phyloP scores from a whole-genome alignment of 768 basidiomycete genomes.

The Phlebiopsis flavidoalba region DNA sequence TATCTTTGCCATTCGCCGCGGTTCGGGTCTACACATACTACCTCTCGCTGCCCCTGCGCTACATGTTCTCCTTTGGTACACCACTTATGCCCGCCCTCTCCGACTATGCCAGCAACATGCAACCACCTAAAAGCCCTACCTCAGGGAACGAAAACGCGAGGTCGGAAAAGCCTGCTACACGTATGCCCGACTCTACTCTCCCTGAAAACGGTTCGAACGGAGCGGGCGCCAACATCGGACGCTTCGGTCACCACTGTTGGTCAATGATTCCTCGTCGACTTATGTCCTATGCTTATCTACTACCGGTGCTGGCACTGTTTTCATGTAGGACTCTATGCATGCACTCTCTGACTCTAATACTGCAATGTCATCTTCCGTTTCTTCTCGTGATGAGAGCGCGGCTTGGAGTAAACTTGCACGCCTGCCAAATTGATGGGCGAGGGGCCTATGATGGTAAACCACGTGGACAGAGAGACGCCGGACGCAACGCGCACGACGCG shows the following conservation, averaged over 20 bases:
- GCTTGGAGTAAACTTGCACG: slow-evolving; percentile 2
- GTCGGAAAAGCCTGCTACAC: slow-evolving; percentile 2
- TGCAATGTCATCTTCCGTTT: not conserved
- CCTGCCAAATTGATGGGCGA: slow-evolving; percentile 11
- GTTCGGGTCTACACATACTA: slow-evolving; percentile 28
- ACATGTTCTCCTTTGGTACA: slow-evolving; percentile 23
- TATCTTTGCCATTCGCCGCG: slow-evolving; percentile 26
- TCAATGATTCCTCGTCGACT: slow-evolving; percentile 38
- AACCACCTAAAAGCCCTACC: slow-evolving; percentile 8
- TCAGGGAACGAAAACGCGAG: slow-evolving; percentile 5
- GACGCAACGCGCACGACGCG: slow-evolving; percentile 28
- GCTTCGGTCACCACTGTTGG: slow-evolving; percentile 31
- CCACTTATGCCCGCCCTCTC: slow-evolving; percentile 14
- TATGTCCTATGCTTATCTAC: slow-evolving; percentile 36
- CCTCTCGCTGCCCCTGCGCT: slow-evolving; percentile 27
- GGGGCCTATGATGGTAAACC: not conserved
- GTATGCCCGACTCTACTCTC: slow-evolving; percentile 9
- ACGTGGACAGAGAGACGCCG: slow-evolving; percentile 14
- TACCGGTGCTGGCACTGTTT: slow-evolving; percentile 38
- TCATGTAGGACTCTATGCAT: slow-evolving; percentile 31
- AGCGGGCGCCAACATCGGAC: slow-evolving; percentile 28
- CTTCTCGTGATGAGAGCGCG: not conserved
- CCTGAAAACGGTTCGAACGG: slow-evolving; percentile 12
- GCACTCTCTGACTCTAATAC: slow-evolving; percentile 13
- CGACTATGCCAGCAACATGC: slow-evolving; percentile 2